Base-by-base conservation (phyloP, 805 yeast genomes). In the Novakomyces olei region DNA sequence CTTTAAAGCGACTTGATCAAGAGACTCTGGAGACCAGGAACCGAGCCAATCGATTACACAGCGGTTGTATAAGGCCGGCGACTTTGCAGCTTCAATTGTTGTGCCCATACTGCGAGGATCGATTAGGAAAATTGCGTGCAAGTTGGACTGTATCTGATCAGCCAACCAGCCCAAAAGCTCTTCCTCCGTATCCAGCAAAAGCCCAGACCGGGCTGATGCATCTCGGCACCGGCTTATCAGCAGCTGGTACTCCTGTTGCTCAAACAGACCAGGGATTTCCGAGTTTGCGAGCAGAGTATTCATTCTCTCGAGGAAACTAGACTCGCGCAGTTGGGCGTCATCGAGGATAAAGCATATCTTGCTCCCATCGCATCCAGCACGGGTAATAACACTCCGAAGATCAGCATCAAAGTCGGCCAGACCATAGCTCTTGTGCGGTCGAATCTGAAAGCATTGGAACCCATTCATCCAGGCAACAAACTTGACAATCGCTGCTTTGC, bases 391-490 rank as follows among this genome's bases (percentile, higher is more conserved):
- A 0, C 52, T 54, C 35, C 76, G 61, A 35, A 85, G 47, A 3
- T 69, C 66, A 0, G 50, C 44, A 37, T 80, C 92, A 50, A 85
- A 83, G 32, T 80, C 76, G 0, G 41, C 42, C 12, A 76, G 54
- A 0, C 63, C 50, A 43, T 67, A 83, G 5, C 54, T 56, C 5
- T 65, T 49, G 17, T 63, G 60, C 0, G 75, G 74, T 25, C 54
- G 55, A 23, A 85, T 58, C 38, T 71, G 77, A 14, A 61, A 53
- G 0, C 70, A 59, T 18, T 57, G 62, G 14, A 78, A 46, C 0
- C 93, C 94, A 47, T 77, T 76, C 54, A 81, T 67, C 96, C 96
- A 85, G 0, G 92, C 69, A 4, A 78, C 93, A 60, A 85, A 85
- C 39, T 69, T 65, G 0, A 76, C 59, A 34, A 81, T 44, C 0